These are phyloP conservation scores for Wallacemonas sp. DNA, from an alignment of 208 protist species.

Conservation along the genomic window DNA sequence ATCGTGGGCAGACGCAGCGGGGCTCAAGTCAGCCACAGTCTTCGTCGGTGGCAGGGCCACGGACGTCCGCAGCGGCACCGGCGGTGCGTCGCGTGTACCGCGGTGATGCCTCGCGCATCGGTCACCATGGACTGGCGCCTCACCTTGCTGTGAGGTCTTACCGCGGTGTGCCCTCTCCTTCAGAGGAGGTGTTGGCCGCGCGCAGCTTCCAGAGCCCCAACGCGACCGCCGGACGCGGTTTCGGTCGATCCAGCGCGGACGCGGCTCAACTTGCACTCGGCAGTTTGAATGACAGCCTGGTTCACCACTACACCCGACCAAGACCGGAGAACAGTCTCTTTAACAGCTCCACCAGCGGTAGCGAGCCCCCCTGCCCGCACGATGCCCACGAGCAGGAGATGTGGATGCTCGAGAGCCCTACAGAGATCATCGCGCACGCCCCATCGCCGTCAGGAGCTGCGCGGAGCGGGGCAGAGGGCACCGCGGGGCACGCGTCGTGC, in stretches of 20 bases:
- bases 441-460: not conserved
- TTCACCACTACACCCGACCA: not conserved
- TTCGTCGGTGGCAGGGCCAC: not conserved
- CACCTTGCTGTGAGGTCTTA: not conserved
- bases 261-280: not conserved
- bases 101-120: not conserved
- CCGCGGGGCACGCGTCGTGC: not conserved
- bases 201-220: too few relatives aligned
- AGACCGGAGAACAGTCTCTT: not conserved
- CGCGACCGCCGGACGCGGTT: too few relatives aligned
- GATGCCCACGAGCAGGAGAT: not conserved
- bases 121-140: not conserved
- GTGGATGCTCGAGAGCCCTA: not conserved
- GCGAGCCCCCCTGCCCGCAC: not conserved
- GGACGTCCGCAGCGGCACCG: too few relatives aligned
- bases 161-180: slow-evolving; percentile 6
- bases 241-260: too few relatives aligned
- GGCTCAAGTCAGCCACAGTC: not conserved
- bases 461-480: not conserved
- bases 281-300: not conserved
- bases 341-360: slow-evolving; percentile 2
- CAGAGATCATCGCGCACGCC: not conserved
- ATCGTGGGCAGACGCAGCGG: too few relatives aligned
- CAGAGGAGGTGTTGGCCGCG: not conserved
- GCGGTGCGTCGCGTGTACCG: slow-evolving; percentile 11